A percentile compares a stretch with the other conserved stretches of the same genome.
Evolutionary conservation across 257 asterid genomes (phyloP).

Genomic region (Fraxinus quadrangulata): DNA sequence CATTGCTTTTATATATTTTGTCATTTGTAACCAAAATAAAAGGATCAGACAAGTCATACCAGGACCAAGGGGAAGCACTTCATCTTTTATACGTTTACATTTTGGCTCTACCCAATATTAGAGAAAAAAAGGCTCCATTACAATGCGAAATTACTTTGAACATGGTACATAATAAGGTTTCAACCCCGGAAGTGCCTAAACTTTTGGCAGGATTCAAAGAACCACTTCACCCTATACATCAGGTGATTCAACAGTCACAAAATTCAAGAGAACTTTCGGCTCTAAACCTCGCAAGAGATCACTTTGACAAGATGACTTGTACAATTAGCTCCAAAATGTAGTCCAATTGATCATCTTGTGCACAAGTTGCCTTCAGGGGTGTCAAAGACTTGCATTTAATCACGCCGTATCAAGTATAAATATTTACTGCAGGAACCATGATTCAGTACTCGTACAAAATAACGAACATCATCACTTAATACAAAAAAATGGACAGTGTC

Average conservation of each 20-base stretch:
- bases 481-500: slow-evolving; percentile 15
- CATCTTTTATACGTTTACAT: slow-evolving; percentile 14
- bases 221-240: slow-evolving; percentile 17
- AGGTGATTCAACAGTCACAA: slow-evolving; percentile 19
- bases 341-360: slow-evolving; percentile 15
- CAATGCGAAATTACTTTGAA: slow-evolving; percentile 19
- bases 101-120: slow-evolving; percentile 24
- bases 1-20: slow-evolving; percentile 16
- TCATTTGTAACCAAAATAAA: slow-evolving; percentile 26
- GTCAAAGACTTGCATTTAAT: slow-evolving; percentile 12
- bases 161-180: slow-evolving; percentile 15
- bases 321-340: slow-evolving; percentile 21
- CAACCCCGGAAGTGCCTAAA: slow-evolving; percentile 22
- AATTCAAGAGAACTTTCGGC: slow-evolving; percentile 16
- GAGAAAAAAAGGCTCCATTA: slow-evolving; percentile 23
- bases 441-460: slow-evolving; percentile 1
- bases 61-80: slow-evolving; percentile 21
- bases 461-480: background rate
- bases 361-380: slow-evolving; percentile 10
- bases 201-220: slow-evolving; percentile 19
- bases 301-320: slow-evolving; percentile 19
- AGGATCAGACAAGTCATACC: slow-evolving; percentile 29
- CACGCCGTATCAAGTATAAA: slow-evolving; percentile 19
- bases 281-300: slow-evolving; percentile 25
- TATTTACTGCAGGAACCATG: slow-evolving; percentile 16